Base-by-base conservation (phyloP, 768 basidiomycete species). In the Mycena alexandri region DNA sequence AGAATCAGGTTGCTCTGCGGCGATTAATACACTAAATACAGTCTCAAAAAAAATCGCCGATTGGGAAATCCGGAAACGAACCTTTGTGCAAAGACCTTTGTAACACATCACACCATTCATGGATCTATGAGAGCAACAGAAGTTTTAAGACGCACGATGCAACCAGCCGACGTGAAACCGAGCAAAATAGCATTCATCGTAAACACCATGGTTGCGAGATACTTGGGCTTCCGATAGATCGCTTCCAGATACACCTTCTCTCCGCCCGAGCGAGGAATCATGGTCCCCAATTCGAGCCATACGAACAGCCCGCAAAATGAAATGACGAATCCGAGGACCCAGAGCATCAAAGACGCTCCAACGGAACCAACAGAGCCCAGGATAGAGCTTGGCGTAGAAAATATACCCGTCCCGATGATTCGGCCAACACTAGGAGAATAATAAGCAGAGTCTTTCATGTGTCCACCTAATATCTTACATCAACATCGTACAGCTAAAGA, bases 371-470 rank as follows among this genome's bases (percentile, higher is more conserved):
- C 88, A 0, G 86, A 85, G 0, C 75, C 79, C 34, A 90, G 81
- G 71, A 90, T 89, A 0, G 85, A 85, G 0, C 87, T 87, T 0
- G 88, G 89, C 0, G 88, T 89, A 1, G 87, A 87, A 77, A 89
- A 89, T 65, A 90, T 89, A n/a, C 87, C 88, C 0, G 88, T 89
- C 0, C 88, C 87, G 68, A 89, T 88, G 63, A 89, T 87, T 25
- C 82, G 81, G 0, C 87, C 87, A 29, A 88, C 82, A 41, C 84
- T 65, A 44, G 82, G 60, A 25, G 25, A n/a, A 42, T 17, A 2
- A 14, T 34, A 13, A 19, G 36, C 25, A 22, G 22, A 24, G 17
- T 29, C 3, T 29, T 29, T 29, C 6, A 6, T 29, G 29, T 3
- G 29, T 29, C 29, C 29, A 29, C 29, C 6, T 29, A 29, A 3